A percentile compares a stretch with the other conserved stretches of the same genome.
These are phyloP conservation scores for Annulohypoxylon nitens DNA, from an alignment of 495 filamentous ascomycete species.

Conservation along the genomic window DNA sequence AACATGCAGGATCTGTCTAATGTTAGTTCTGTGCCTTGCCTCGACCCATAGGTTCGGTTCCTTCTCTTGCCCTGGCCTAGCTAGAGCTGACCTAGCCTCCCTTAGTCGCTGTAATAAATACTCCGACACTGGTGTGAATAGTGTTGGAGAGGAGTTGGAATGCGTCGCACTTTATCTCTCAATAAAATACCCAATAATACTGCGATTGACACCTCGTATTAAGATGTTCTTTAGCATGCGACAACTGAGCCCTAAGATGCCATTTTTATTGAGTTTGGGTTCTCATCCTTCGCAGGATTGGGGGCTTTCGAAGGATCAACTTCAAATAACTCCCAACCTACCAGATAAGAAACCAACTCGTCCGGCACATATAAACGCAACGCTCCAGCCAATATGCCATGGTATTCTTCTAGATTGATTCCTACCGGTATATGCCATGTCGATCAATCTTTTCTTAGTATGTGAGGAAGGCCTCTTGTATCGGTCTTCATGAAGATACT, in stretches of 20 bases:
- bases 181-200: constrained; percentile 1
- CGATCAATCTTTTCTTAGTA: constrained; percentile 34
- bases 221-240: constrained; percentile 4
- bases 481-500: constrained; percentile 18
- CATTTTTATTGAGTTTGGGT: constrained; percentile 16
- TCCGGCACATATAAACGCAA: constrained; percentile 31
- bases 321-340: constrained; percentile 33
- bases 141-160: constrained; percentile 27
- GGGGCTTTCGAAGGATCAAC: constrained; percentile 36
- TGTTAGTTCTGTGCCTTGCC: constrained; percentile 36
- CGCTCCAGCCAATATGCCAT: constrained; percentile 25
- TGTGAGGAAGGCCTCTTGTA: constrained; percentile 24
- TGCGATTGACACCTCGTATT: constrained; percentile 20
- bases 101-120: constrained; percentile 27
- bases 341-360: constrained; percentile 25
- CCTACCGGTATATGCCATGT: constrained; percentile 34
- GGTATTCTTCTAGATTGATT: constrained; percentile 37
- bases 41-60: constrained; percentile 28
- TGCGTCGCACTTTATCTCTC: constrained; percentile 4
- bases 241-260: not conserved
- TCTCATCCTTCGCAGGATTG: constrained; percentile 29
- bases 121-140: constrained; percentile 24
- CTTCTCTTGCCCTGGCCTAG: constrained; percentile 6
- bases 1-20: constrained; percentile 39
- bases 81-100: constrained; percentile 6